Evolutionary conservation across 2,329 filamentous ascomycete genomes (phyloP).

Genomic region (Exophiala viscosa): DNA sequence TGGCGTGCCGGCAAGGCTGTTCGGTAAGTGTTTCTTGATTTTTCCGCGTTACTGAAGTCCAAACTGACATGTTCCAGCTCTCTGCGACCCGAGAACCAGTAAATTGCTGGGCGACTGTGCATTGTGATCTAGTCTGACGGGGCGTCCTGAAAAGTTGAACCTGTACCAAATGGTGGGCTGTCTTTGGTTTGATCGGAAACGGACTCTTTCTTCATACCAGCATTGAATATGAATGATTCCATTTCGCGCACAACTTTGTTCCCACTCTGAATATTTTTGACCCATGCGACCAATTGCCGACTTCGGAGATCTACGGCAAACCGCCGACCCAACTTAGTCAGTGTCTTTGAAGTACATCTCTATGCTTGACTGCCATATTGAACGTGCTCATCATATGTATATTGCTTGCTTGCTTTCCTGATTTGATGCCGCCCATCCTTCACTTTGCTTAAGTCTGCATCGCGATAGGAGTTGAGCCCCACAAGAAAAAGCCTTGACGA

Average conservation of each 20-base stretch:
- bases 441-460: neutral
- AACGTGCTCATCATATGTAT: neutral
- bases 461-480: too few species aligned
- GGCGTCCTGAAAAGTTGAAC: constrained; percentile 21
- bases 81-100: constrained; percentile 80
- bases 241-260: neutral
- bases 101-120: neutral
- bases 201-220: constrained; percentile 7
- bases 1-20: constrained; percentile 98
- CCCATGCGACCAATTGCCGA: neutral
- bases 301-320: constrained; percentile 5
- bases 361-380: too few species aligned
- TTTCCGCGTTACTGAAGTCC: constrained; percentile 3
- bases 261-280: neutral
- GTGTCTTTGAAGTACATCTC: too few species aligned
- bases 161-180: constrained; percentile 11
- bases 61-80: constrained; percentile 46
- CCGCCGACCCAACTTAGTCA: too few species aligned
- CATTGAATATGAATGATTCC: neutral
- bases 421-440: too few species aligned
- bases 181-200: constrained; percentile 1
- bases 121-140: constrained; percentile 8
- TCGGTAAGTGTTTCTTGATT: constrained; percentile 53
- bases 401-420: neutral
- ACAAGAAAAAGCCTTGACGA: too few species aligned